phyloP scores from a whole-genome alignment of 164 flowering plant genomes.

The Euptelea pleiosperma region DNA sequence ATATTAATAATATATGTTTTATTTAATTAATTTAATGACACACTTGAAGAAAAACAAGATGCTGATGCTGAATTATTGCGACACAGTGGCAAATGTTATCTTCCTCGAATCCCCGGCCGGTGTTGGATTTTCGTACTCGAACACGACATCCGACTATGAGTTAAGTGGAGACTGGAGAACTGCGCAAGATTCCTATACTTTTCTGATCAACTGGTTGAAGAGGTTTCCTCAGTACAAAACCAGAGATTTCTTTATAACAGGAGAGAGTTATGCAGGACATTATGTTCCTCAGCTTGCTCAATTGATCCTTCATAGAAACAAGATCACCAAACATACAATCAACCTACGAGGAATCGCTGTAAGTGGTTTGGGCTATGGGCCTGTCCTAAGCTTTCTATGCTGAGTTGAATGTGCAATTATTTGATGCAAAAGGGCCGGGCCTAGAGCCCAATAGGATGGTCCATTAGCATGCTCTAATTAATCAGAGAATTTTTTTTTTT shows the following conservation, averaged over 20 bases:
- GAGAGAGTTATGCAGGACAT: slow-evolving; percentile 50
- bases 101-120: slow-evolving; percentile 65
- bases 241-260: slow-evolving; percentile 38
- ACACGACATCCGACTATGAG: slow-evolving; percentile 38
- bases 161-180: slow-evolving; percentile 32
- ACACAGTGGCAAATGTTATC: slow-evolving; percentile 45
- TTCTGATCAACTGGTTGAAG: slow-evolving; percentile 37
- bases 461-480: too few species aligned
- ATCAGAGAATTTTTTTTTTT: too few species aligned
- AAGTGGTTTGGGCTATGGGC: too few species aligned
- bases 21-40: too few species aligned
- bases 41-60: too few species aligned
- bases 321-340: slow-evolving; percentile 27
- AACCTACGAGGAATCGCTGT: slow-evolving; percentile 36
- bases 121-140: slow-evolving; percentile 61
- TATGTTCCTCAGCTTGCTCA: slow-evolving; percentile 43
- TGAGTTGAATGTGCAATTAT: too few species aligned
- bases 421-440: too few species aligned
- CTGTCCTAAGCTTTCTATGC: too few species aligned
- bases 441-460: too few species aligned
- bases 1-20: too few species aligned
- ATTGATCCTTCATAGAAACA: slow-evolving; percentile 28
- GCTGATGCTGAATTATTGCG: neutral
- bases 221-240: slow-evolving; percentile 42
- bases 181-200: slow-evolving; percentile 31